Evolutionary conservation across 2,329 filamentous ascomycete species (phyloP), one percentile per base, ranked within the genome.

Genomic region (Talaromyces pinophilus): DNA sequence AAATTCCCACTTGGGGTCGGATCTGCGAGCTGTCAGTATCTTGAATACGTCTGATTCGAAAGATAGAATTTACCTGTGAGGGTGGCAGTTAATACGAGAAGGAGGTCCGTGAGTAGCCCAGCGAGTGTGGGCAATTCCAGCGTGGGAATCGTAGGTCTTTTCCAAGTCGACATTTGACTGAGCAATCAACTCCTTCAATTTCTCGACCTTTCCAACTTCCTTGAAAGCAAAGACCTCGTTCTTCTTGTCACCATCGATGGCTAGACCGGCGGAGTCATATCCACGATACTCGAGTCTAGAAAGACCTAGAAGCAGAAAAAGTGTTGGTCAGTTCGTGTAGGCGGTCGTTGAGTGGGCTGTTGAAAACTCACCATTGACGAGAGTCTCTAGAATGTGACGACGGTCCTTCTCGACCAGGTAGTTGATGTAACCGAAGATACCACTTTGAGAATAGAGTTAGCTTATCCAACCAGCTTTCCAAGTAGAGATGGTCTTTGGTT

Each of bases 341-440:
- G 40, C 22, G 25, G 50, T 5, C 4, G 17, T 19, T 33, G 35
- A 17, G 30, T 28, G 8, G 65, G 38, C 33, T 3, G 59, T n/a
- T 7, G 38, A 60, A 22, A 38, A 83, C 89, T 81, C 82, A 93
- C 93, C 94, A 85, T 98, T 97, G 81, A 97, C 91, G 73, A 99
- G 87, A 70, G 94, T 98, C 80, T 97, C 90, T 78, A 98, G 87
- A 80, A 98, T 96, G 84, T 91, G 96, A 83, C 92, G 93, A 81
- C 95, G 89, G 85, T 98, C 94, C 88, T 96, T 97, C 87, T 98
- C 95, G 80, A 98, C 93, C 80, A 98, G 85, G 84, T 98, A 98
- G 86, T 98, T 98, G 85, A 98, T 92, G 87, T 98, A 98, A 76
- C 94, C 94, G 84, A 98, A 68, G 62, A 79, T 79, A 68, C 77